These are phyloP conservation scores for Aspergillus melleus DNA, from an alignment of 2,329 filamentous ascomycete genomes.

Conservation along the genomic window DNA sequence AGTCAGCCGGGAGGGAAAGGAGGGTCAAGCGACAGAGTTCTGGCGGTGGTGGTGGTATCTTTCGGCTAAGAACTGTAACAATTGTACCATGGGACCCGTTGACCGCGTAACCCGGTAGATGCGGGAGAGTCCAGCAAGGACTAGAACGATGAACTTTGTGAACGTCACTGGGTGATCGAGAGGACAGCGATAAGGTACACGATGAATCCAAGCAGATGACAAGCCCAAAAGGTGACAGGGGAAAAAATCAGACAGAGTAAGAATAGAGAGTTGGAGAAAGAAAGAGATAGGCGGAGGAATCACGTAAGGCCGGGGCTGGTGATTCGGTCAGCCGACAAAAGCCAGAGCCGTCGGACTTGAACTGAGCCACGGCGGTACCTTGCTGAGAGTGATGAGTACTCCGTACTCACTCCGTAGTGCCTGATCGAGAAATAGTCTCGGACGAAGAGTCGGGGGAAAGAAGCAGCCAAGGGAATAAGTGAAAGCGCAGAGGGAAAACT, in stretches of 20 bases:
- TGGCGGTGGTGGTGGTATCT: constrained; percentile 5
- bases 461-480: not conserved
- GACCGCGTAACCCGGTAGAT: constrained; percentile 20
- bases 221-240: not conserved
- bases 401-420: not conserved
- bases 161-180: no score
- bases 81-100: constrained; percentile 24
- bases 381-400: no score
- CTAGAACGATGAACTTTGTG: no score
- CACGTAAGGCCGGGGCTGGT: constrained; percentile 6
- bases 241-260: not conserved
- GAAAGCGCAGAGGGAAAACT: not conserved
- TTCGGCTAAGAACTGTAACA: constrained; percentile 18
- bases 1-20: not conserved
- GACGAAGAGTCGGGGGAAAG: not conserved
- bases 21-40: not conserved
- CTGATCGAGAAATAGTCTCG: not conserved
- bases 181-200: no score
- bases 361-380: no score
- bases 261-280: not conserved
- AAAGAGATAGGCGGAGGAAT: not conserved
- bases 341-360: not conserved
- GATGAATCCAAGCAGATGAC: no score
- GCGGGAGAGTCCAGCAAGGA: constrained; percentile 7
- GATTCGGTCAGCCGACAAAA: constrained; percentile 14